A percentile compares a stretch with the other conserved stretches of the same genome.
Conservation (phyloP, 2,329 filamentous ascomycete species). For the Ascochyta rabiei region DNA sequence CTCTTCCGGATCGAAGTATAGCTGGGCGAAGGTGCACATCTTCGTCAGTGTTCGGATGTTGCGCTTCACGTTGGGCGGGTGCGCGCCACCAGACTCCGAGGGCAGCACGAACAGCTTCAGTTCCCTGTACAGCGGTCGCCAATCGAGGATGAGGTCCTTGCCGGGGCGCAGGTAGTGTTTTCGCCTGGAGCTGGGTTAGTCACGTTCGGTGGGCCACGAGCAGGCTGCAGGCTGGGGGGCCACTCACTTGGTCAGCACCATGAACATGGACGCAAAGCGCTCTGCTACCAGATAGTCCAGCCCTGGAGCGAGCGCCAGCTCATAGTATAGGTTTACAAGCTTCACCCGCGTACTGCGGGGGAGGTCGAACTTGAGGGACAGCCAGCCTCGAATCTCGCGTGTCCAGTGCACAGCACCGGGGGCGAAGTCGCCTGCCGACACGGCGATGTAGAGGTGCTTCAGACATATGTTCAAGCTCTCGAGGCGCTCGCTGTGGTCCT, state of each 20-base stretch:
- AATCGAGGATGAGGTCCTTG: conserved; percentile 89
- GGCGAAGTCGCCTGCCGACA: conserved; percentile 91
- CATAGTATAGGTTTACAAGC: conserved; percentile 91
- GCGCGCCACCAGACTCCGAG: conserved; percentile 72
- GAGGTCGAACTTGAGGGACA: conserved; percentile 96
- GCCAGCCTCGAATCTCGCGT: conserved; percentile 91
- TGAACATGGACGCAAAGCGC: conserved; percentile 95
- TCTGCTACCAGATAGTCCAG: conserved; percentile 82
- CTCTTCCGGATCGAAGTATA: conserved; percentile 90
- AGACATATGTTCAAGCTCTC: conserved; percentile 84
- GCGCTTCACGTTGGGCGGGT: conserved; percentile 67
- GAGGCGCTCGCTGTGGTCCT: conserved; percentile 78
- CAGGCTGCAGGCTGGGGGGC: background rate
- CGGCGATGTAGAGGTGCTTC: conserved; percentile 88
- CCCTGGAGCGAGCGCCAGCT: conserved; percentile 87
- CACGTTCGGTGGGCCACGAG: background rate
- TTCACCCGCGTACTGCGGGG: conserved; percentile 81
- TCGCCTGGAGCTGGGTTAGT: conserved; percentile 64
- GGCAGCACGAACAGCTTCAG: conserved; percentile 89
- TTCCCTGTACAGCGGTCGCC: conserved; percentile 91
- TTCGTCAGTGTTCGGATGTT: conserved; percentile 80
- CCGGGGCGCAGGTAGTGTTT: conserved; percentile 94
- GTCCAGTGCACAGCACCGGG: conserved; percentile 97
- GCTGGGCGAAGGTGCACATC: conserved; percentile 85
- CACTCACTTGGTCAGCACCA: conserved; percentile 87